phyloP scores from a whole-genome alignment of 768 basidiomycete species.

The Panaeolus papilionaceus region DNA sequence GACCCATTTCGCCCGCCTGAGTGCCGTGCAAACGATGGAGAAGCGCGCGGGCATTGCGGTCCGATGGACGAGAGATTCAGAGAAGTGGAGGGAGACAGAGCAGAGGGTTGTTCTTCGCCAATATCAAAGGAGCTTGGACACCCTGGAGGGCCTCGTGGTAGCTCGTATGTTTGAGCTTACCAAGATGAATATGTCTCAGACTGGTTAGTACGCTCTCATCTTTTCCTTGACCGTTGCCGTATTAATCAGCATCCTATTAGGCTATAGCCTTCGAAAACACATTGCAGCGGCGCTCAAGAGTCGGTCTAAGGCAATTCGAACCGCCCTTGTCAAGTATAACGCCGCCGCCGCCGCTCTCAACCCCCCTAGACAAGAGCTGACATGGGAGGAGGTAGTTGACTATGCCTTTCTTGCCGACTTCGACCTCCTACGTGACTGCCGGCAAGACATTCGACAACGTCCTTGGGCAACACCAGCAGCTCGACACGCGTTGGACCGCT shows the following conservation, averaged over 20 bases:
- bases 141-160: slow-evolving; percentile 29
- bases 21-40: slow-evolving; percentile 31
- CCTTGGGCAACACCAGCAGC: slow-evolving; percentile 28
- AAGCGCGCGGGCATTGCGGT: slow-evolving; percentile 30
- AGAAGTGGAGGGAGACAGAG: slow-evolving; percentile 32
- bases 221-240: too few relatives aligned
- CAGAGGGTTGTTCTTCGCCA: slow-evolving; percentile 21
- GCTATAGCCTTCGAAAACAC: slow-evolving; percentile 34
- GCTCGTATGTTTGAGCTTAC: slow-evolving; percentile 30
- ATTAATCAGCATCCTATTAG: slow-evolving; percentile 16
- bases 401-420: slow-evolving; percentile 23
- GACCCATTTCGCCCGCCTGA: slow-evolving; percentile 28
- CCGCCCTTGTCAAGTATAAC: slow-evolving; percentile 33
- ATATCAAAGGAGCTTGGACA: slow-evolving; percentile 31
- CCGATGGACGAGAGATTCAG: slow-evolving; percentile 32
- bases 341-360: slow-evolving; percentile 16
- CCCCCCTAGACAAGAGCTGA: slow-evolving; percentile 7
- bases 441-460: neutral
- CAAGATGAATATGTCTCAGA: slow-evolving; percentile 31
- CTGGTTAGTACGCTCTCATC: slow-evolving; percentile 26
- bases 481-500: slow-evolving; percentile 3
- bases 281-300: slow-evolving; percentile 27
- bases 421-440: slow-evolving; percentile 11
- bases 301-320: slow-evolving; percentile 30
- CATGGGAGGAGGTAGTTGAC: slow-evolving; percentile 21